Percentiles rank a stretch among this genome's conserved stretches.
Evolutionary conservation across 2,329 filamentous ascomycete genomes (phyloP).

Genomic region (Colletotrichum filicis): DNA sequence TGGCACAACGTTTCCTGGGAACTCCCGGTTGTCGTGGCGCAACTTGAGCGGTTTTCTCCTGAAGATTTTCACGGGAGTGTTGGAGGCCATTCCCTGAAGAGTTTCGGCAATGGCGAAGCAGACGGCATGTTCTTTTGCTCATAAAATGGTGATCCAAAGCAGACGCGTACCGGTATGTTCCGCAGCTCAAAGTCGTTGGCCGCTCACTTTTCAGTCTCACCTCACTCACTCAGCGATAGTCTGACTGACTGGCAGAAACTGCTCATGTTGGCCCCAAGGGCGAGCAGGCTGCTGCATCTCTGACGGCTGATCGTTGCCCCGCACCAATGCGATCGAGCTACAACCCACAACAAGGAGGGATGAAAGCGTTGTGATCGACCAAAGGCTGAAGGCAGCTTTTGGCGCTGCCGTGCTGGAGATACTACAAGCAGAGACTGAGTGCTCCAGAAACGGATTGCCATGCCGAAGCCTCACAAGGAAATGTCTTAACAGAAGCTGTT

Average conservation of each 20-base stretch:
- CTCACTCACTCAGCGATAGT: not conserved
- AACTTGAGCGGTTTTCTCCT: slow-evolving; percentile 22
- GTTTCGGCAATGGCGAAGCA: slow-evolving; percentile 18
- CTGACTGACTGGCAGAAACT: not conserved
- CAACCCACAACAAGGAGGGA: slow-evolving; percentile 8
- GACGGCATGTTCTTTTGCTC: not conserved
- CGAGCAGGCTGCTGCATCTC: slow-evolving; percentile 28
- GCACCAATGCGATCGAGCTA: slow-evolving; percentile 30
- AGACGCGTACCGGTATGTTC: not conserved
- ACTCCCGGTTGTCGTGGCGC: slow-evolving; percentile 10
- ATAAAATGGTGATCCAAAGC: not conserved
- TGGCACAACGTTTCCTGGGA: not conserved
- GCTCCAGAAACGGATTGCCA: slow-evolving; percentile 1
- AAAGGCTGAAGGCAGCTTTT: slow-evolving; percentile 8
- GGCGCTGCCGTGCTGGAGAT: slow-evolving; percentile 1
- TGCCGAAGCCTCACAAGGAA: slow-evolving; percentile 22
- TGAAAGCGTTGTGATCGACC: slow-evolving; percentile 9
- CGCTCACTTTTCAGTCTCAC: slow-evolving; percentile 29
- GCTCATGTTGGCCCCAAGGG: not conserved
- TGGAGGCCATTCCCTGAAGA: slow-evolving; percentile 7
- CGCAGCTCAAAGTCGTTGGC: slow-evolving; percentile 1
- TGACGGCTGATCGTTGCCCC: slow-evolving; percentile 22
- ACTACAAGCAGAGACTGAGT: not conserved
- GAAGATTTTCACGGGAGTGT: slow-evolving; percentile 24
- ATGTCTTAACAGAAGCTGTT: slow-evolving; percentile 22